A percentile compares a stretch with the other conserved stretches of the same genome.
These are phyloP conservation scores for Trametes villosa DNA, from an alignment of 768 basidiomycete species.

Conservation along the genomic window DNA sequence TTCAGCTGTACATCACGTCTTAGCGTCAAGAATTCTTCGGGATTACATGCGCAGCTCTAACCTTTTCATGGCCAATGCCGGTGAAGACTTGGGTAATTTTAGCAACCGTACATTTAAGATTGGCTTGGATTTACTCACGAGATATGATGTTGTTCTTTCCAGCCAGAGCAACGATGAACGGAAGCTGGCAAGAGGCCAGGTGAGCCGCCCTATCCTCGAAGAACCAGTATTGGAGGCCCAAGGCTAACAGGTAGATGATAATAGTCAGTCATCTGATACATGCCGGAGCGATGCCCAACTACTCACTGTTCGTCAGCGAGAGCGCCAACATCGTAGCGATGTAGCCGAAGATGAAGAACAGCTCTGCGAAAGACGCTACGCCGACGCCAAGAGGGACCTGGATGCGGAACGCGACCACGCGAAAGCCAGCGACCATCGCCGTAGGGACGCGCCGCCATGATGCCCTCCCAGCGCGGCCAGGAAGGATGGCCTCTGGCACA, in stretches of 20 bases:
- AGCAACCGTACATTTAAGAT: neutral
- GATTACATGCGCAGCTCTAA: neutral
- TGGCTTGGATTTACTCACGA: conserved; percentile 34
- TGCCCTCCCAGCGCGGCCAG: conserved; percentile 22
- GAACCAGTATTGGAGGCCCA: conserved; percentile 27
- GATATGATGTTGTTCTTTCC: conserved; percentile 64
- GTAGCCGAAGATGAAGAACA: conserved; percentile 52
- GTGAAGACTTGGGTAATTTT: conserved; percentile 44
- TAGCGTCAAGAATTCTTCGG: neutral
- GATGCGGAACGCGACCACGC: conserved; percentile 53
- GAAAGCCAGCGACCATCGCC: conserved; percentile 48
- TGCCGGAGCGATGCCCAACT: neutral
- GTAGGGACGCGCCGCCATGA: conserved; percentile 40
- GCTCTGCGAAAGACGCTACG: conserved; percentile 46
- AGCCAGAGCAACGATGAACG: conserved; percentile 56
- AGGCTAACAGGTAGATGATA: conserved; percentile 14
- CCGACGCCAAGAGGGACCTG: conserved; percentile 48
- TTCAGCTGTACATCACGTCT: conserved; percentile 37
- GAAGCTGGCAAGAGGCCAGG: conserved; percentile 51
- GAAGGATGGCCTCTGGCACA: conserved; percentile 15
- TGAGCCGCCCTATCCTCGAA: conserved; percentile 44
- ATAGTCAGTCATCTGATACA: neutral
- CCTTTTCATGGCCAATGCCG: conserved; percentile 58
- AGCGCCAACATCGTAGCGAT: conserved; percentile 47
- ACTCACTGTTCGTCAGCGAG: conserved; percentile 52